phyloP scores from a whole-genome alignment of 179 eudicot genomes.

The Corrigiola litoralis region DNA sequence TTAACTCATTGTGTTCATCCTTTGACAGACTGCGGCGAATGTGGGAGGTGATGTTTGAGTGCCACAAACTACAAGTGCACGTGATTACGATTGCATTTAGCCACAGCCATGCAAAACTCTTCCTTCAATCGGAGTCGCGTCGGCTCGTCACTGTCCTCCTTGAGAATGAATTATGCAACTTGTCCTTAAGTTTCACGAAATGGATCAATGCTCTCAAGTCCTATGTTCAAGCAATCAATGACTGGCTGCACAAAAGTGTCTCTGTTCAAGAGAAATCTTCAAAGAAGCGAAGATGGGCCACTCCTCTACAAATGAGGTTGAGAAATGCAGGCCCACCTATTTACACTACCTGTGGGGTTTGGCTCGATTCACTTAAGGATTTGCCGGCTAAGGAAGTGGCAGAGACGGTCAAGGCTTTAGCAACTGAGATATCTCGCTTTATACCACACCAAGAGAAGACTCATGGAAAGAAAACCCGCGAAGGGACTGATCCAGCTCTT shows the following conservation, averaged over 20 bases:
- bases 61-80: conserved; percentile 73
- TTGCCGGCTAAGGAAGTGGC: conserved; percentile 48
- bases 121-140: conserved; percentile 56
- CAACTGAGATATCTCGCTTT: conserved; percentile 45
- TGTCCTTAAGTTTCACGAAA: conserved; percentile 59
- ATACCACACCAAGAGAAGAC: conserved; percentile 74
- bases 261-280: conserved; percentile 37
- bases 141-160: conserved; percentile 44
- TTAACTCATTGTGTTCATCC: not conserved
- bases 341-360: conserved; percentile 61
- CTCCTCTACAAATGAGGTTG: conserved; percentile 23
- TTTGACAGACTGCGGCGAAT: conserved; percentile 64
- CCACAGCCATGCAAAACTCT: conserved; percentile 38
- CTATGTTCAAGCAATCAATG: conserved; percentile 56
- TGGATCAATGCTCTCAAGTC: conserved; percentile 70
- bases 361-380: conserved; percentile 55
- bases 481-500: conserved; percentile 25
- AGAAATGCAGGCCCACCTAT: conserved; percentile 70
- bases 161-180: conserved; percentile 39
- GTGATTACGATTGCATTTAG: conserved; percentile 40
- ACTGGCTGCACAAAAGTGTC: conserved; percentile 78
- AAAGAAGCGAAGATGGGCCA: conserved; percentile 37
- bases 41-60: conserved; percentile 91
- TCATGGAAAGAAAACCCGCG: conserved; percentile 48
- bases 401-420: conserved; percentile 54